Evolutionary conservation across 148 eudicot genomes (phyloP), one percentile per base, ranked within the genome.

Genomic region (Fagopyrum homotropicum): DNA sequence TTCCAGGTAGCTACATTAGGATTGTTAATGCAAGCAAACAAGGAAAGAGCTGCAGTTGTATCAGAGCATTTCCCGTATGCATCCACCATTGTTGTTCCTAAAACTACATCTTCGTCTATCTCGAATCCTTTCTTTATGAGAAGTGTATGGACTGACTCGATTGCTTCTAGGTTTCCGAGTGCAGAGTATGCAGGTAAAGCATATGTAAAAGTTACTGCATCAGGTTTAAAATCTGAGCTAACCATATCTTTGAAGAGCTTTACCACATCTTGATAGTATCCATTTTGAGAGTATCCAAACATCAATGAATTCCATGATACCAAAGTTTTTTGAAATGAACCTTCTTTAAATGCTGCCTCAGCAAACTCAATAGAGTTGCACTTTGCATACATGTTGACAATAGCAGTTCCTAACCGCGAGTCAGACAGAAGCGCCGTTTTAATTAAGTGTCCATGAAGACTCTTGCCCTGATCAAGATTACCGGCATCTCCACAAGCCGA

Each of bases 241-340:
- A 45, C 45, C 83, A 82, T 73, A 7, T 49, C 60, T 54, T 82
- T 79, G 49, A 77, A 85, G 12, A 74, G 50, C 35, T 0, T 12
- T 9, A 70, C 72, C 11, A 83, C 87, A 79, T 77, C 77, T 11
- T 45, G 26, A 71, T 80, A 55, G 79, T 70, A 76, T 45, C 83
- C 80, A 35, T 74, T 74, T 50, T 74, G 81, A 45, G 79, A 63
- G 74, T 80, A 80, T 5, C 82, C 80, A 17, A 59, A 79, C 50
- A 85, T 80, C 7, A 82, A 74, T 5, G 85, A 80, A 78, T 85
- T 85, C 87, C 85, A 85, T 2, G 83, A 80, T 51, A 85, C 83
- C 56, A 82, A 72, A 63, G 80, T 82, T 80, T 80, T 85, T 26
- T 57, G 77, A 44, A 78, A 75, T 43, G 54, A 43, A 15, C 72